Percentiles rank a stretch among this genome's conserved stretches.
These are phyloP conservation scores for Phytophthora pisi DNA, from an alignment of 352 stramenopile species.

Conservation along the genomic window DNA sequence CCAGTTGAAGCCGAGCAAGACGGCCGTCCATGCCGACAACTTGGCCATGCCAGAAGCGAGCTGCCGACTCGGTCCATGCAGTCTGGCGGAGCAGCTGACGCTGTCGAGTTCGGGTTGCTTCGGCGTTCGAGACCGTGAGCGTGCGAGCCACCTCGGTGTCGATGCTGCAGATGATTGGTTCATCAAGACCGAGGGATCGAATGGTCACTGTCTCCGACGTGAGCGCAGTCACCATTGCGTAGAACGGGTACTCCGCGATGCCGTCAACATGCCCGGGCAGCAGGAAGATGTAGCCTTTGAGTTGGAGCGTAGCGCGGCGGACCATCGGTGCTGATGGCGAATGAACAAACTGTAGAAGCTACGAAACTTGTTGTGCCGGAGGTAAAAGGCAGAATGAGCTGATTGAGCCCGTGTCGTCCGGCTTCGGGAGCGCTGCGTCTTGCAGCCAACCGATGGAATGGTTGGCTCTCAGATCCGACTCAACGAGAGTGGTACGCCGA, in stretches of 20 bases:
- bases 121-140: not conserved
- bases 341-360: too few species aligned
- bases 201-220: not conserved
- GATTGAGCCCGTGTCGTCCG: not conserved
- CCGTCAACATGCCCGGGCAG: conserved; percentile 14
- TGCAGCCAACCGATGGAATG: too few species aligned
- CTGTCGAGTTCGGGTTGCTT: conserved; percentile 6
- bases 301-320: conserved; percentile 5
- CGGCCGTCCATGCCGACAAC: conserved; percentile 10
- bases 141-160: not conserved
- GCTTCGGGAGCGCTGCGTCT: too few species aligned
- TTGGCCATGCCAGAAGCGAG: conserved; percentile 18
- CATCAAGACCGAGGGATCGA: not conserved
- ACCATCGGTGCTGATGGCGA: not conserved
- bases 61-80: conserved; percentile 7
- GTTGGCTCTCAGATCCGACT: too few species aligned
- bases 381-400: too few species aligned
- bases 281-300: conserved; percentile 6
- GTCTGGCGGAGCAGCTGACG: conserved; percentile 7
- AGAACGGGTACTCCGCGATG: conserved; percentile 10
- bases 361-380: too few species aligned
- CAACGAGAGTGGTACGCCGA: too few species aligned
- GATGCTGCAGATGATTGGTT: conserved; percentile 1
- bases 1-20: conserved; percentile 8
- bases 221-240: conserved; percentile 8